phyloP scores from a whole-genome alignment of 306 rosid species.

The Quercus ilex region DNA sequence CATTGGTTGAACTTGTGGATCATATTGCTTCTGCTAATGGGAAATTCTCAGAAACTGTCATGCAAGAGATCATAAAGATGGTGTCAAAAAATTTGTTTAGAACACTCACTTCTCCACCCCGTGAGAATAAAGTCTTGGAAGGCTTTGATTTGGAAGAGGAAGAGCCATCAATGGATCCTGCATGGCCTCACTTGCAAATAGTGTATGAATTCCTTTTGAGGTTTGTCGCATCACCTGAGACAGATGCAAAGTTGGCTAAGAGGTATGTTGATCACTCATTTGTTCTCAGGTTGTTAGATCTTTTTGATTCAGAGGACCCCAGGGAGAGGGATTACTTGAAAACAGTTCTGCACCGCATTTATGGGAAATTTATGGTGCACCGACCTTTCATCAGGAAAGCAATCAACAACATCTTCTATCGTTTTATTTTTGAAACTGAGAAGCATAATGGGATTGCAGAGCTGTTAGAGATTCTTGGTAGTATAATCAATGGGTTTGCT shows the following conservation, averaged over 20 bases:
- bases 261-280: conserved; percentile 90
- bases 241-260: conserved; percentile 96
- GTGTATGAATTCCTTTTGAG: conserved; percentile 84
- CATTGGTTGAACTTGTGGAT: conserved; percentile 88
- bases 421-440: conserved; percentile 92
- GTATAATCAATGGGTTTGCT: conserved; percentile 96
- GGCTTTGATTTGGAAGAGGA: conserved; percentile 91
- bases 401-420: conserved; percentile 84
- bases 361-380: conserved; percentile 97
- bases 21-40: conserved; percentile 73
- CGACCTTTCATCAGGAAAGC: conserved; percentile 95
- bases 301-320: conserved; percentile 96
- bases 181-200: conserved; percentile 90
- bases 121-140: conserved; percentile 73
- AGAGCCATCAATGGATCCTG: conserved; percentile 97
- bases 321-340: conserved; percentile 95
- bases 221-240: conserved; percentile 90
- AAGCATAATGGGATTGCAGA: conserved; percentile 97
- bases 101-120: conserved; percentile 68
- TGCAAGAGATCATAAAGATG: conserved; percentile 81
- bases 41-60: conserved; percentile 70
- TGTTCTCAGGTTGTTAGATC: conserved; percentile 81
- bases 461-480: conserved; percentile 89
- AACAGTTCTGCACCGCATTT: conserved; percentile 92
- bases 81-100: conserved; percentile 81